Conservation (phyloP, 371 early-diverging fungal genomes). For the Sporodiniella umbellata region DNA sequence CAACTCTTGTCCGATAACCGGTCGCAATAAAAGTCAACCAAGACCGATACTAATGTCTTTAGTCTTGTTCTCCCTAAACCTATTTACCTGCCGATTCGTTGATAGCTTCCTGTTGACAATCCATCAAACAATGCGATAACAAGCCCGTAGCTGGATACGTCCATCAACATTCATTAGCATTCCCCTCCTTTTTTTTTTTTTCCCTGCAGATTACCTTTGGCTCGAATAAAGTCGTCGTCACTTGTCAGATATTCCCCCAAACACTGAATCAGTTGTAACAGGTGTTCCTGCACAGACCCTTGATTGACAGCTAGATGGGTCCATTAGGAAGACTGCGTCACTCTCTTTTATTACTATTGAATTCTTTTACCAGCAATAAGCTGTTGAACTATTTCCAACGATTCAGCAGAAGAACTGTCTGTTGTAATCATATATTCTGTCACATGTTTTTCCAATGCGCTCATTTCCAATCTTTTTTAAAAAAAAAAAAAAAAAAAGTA, state of each 20-base stretch:
- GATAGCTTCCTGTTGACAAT: constrained; percentile 32
- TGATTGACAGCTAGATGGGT: constrained; percentile 44
- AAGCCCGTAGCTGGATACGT: constrained; percentile 42
- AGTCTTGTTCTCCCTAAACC: too few relatives aligned
- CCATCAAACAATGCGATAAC: constrained; percentile 47
- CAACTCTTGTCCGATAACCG: constrained; percentile 72
- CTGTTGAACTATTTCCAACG: constrained; percentile 21
- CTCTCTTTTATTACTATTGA: not conserved
- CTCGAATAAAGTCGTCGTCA: constrained; percentile 79
- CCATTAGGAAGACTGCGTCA: not conserved
- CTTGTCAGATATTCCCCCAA: constrained; percentile 79
- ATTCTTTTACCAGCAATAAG: constrained; percentile 28
- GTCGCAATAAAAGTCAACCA: constrained; percentile 77
- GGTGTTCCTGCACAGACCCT: constrained; percentile 35
- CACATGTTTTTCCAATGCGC: constrained; percentile 32
- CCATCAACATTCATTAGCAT: not conserved
- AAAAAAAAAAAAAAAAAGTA: too few relatives aligned
- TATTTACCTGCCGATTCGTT: constrained; percentile 45
- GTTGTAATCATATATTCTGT: constrained; percentile 46
- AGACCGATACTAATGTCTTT: constrained; percentile 60
- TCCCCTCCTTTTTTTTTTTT: not conserved
- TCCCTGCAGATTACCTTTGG: constrained; percentile 81
- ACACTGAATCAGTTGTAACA: constrained; percentile 72
- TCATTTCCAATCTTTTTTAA: constrained; percentile 15
- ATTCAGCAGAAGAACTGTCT: constrained; percentile 32